Percentiles rank a stretch among this genome's conserved stretches.
Conservation (phyloP, 441 rosid species). For the Populus hybrid region DNA sequence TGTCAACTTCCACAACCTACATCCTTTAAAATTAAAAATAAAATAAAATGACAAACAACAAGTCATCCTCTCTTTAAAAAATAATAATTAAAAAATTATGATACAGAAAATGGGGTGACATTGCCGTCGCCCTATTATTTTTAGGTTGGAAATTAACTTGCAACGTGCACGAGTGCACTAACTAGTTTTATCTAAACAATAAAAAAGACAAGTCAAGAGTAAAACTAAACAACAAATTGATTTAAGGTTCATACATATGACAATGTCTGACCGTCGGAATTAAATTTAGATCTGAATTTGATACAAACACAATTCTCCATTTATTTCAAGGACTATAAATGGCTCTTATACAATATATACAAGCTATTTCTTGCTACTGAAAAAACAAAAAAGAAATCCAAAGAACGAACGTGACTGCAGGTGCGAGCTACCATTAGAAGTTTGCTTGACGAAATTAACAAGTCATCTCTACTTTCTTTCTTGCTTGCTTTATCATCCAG, state of each 20-base stretch:
- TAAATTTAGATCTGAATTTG: background rate
- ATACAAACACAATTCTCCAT: background rate
- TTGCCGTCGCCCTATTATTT: too few relatives aligned
- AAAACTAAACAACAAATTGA: too few relatives aligned
- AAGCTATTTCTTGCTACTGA: background rate
- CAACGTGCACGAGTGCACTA: too few relatives aligned
- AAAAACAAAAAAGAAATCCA: background rate
- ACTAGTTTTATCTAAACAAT: too few relatives aligned
- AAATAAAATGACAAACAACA: too few relatives aligned
- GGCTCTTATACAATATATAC: background rate
- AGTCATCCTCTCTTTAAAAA: too few relatives aligned
- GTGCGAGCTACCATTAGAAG: background rate
- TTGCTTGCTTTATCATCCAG: conserved; percentile 42
- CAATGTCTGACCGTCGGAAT: background rate
- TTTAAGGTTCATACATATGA: background rate
- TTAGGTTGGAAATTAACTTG: too few relatives aligned
- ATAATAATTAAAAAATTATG: too few relatives aligned
- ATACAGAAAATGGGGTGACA: too few relatives aligned
- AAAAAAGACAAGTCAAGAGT: background rate
- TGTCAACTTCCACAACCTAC: too few relatives aligned
- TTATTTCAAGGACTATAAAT: background rate
- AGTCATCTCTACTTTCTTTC: background rate
- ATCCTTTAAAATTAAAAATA: too few relatives aligned
- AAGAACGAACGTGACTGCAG: conserved; percentile 15
- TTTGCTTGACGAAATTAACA: background rate